phyloP scores from a whole-genome alignment of 2,329 filamentous ascomycete genomes.

The Peltaster fructicola region DNA sequence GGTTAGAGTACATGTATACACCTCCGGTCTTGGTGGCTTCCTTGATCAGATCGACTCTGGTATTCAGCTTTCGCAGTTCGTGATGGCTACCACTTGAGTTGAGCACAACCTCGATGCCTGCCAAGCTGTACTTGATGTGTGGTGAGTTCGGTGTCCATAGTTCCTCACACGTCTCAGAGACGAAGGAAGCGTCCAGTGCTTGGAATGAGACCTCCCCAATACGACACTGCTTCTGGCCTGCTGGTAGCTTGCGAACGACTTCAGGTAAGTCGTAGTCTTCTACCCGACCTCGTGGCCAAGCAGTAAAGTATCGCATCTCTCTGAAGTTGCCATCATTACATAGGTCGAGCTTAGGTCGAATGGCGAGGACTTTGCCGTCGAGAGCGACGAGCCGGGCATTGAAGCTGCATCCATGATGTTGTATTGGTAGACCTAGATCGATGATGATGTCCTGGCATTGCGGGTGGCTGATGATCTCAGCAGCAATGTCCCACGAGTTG shows the following conservation, averaged over 20 bases:
- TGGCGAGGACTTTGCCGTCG: slow-evolving; percentile 50
- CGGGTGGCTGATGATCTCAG: slow-evolving; percentile 41
- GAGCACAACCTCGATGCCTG: slow-evolving; percentile 42
- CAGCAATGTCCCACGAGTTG: slow-evolving; percentile 42
- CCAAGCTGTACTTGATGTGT: slow-evolving; percentile 42
- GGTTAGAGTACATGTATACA: slow-evolving; percentile 47
- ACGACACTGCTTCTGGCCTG: slow-evolving; percentile 36
- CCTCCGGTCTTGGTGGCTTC: slow-evolving; percentile 49
- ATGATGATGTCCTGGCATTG: slow-evolving; percentile 48
- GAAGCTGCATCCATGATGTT: slow-evolving; percentile 44
- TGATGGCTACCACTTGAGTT: slow-evolving; percentile 55
- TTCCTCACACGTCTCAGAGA: slow-evolving; percentile 51
- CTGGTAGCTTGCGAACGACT: slow-evolving; percentile 37
- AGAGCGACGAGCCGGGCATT: slow-evolving; percentile 49
- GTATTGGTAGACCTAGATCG: slow-evolving; percentile 34
- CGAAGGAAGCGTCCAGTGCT: slow-evolving; percentile 44
- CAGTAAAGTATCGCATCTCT: slow-evolving; percentile 38
- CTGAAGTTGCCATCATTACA: slow-evolving; percentile 49
- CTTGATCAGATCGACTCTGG: slow-evolving; percentile 42
- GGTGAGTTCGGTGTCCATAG: slow-evolving; percentile 43
- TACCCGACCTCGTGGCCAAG: slow-evolving; percentile 41
- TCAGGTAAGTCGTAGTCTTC: slow-evolving; percentile 49
- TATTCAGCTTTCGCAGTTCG: slow-evolving; percentile 48
- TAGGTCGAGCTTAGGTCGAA: slow-evolving; percentile 54
- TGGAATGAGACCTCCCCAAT: slow-evolving; percentile 52